Evolutionary conservation across 805 yeast species (phyloP).

Genomic region (Kregervanrija delftensis): DNA sequence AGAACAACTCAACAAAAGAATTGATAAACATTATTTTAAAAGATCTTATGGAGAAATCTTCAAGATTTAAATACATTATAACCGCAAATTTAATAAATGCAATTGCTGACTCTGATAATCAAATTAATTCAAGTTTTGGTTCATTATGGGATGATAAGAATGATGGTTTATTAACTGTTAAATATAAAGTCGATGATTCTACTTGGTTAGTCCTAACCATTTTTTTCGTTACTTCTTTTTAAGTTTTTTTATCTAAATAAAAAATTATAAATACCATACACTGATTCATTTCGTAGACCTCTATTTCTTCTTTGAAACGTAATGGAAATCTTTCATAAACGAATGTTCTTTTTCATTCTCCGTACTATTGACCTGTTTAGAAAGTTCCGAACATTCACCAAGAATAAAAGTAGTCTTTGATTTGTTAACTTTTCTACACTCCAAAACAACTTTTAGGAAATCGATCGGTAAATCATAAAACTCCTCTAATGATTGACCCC

Average conservation of each 20-base stretch:
- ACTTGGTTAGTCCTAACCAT: constrained; percentile 10
- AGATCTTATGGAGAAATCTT: constrained; percentile 36
- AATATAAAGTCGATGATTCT: constrained; percentile 17
- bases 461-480: constrained; percentile 76
- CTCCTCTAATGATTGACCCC: constrained; percentile 43
- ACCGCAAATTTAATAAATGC: constrained; percentile 32
- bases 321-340: constrained; percentile 13
- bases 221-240: constrained; percentile 4
- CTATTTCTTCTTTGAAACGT: constrained; percentile 3
- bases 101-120: constrained; percentile 17
- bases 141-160: constrained; percentile 50
- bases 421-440: constrained; percentile 29
- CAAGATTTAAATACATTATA: constrained; percentile 51
- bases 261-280: neutral
- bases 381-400: constrained; percentile 18
- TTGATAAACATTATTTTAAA: constrained; percentile 29
- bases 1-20: constrained; percentile 10
- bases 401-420: constrained; percentile 14
- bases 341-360: constrained; percentile 3
- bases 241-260: neutral
- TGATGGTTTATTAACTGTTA: constrained; percentile 45
- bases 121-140: constrained; percentile 37
- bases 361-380: constrained; percentile 1
- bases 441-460: constrained; percentile 57
- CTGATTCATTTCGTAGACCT: neutral